Evolutionary conservation across 2,329 filamentous ascomycete genomes (phyloP), one percentile per base, ranked within the genome.

Genomic region (Dothistroma pini): DNA sequence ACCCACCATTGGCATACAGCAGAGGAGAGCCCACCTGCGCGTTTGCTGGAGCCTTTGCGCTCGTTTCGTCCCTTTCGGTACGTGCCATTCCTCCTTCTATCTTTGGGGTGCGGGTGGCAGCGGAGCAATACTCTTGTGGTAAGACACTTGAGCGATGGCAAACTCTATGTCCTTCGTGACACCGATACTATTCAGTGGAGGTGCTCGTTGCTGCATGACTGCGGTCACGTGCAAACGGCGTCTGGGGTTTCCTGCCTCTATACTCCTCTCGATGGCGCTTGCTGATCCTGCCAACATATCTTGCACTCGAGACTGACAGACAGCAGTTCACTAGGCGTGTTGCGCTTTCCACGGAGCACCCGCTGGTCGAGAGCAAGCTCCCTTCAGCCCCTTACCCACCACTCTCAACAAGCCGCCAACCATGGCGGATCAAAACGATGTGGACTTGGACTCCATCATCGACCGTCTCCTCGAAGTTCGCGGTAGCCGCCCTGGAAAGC

Each of bases 401-500:
- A 57, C 52, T 58, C 57, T 54, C 38, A 48, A 50, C 52, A 54
- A 29, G 48, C 62, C 68, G 68, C 69, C 68, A 57, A 79, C 76
- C 75, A 90, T 90, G 88, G 87, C 87, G 77, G 88, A 90, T 79
- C 81, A 86, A 75, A 84, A 91, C 81, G 93, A 97, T 81, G 91
- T 97, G 81, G 93, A 97, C 82, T 86, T 99, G 82, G 95, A 99
- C 81, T 97, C 93, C 75, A 96, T 97, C 87, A 97, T 99, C 84
- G 93, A 97, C 80, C 88, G 95, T 79, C 86, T 99, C 75, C 85
- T 97, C 75, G 95, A 99, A 82, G 95, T 97, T 76, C 89, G 95
- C 80, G 95, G 93, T 77, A 97, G 93, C 84, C 89, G 95, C 75
- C 95, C 95, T 61, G 95, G 95, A 73, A 99, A 99, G 84, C 95